These are phyloP conservation scores for Sequoiadendron giganteum DNA, from an alignment of 75 land plant species.

Conservation along the genomic window DNA sequence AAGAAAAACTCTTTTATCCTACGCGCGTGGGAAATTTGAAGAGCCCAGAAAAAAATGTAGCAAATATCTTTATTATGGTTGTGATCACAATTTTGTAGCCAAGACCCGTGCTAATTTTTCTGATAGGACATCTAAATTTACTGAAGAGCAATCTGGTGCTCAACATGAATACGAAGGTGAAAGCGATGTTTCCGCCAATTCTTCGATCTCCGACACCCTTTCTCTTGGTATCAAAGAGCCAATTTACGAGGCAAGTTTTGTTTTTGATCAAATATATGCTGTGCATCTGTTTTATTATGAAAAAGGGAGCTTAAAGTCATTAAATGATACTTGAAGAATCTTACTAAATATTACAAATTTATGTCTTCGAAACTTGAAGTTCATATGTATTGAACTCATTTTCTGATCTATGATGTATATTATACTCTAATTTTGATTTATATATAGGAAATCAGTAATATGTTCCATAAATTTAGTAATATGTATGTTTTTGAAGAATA, in stretches of 20 bases:
- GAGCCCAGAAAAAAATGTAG: neutral
- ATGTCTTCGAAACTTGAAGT: no score
- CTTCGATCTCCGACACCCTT: conserved; percentile 13
- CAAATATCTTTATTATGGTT: neutral
- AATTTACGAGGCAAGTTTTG: conserved; percentile 17
- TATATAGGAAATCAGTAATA: no score
- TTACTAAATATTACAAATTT: no score
- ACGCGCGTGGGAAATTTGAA: neutral
- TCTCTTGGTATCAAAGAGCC: conserved; percentile 32
- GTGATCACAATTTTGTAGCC: neutral
- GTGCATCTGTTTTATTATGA: neutral
- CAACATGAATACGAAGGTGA: neutral
- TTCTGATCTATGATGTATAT: no score
- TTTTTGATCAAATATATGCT: neutral
- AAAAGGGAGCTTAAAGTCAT: no score
- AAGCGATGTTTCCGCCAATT: neutral
- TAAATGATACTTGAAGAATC: no score
- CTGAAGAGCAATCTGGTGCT: neutral
- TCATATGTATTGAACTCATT: no score
- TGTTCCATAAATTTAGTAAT: no score
- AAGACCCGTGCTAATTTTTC: neutral
- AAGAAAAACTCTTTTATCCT: neutral
- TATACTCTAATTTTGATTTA: no score
- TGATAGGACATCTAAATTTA: neutral
- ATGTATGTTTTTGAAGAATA: no score